phyloP scores from a whole-genome alignment of 108 stramenopile genomes.

The Fragilaria crotonensis region DNA sequence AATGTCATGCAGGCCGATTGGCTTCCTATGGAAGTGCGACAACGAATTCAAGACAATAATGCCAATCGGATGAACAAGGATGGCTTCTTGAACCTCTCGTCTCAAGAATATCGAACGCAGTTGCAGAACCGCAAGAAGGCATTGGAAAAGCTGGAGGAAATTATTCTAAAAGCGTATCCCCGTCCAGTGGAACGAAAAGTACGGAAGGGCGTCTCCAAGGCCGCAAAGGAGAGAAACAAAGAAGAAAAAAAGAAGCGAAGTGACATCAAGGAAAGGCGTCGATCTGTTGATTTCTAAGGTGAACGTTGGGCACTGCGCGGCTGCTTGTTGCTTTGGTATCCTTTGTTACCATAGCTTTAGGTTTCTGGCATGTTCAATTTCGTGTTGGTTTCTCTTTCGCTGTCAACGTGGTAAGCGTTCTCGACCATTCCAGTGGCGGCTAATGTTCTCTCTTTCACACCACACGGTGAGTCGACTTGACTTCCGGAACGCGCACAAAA shows the following conservation, averaged over 20 bases:
- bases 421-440: no score
- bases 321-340: no score
- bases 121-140: constrained; percentile 69
- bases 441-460: no score
- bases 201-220: constrained; percentile 50
- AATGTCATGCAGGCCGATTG: constrained; percentile 58
- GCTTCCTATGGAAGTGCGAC: constrained; percentile 77
- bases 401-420: no score
- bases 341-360: no score
- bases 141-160: constrained; percentile 60
- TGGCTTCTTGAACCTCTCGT: constrained; percentile 57
- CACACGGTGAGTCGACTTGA: no score
- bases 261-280: constrained; percentile 42
- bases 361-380: no score
- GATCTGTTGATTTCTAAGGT: constrained; percentile 56
- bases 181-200: constrained; percentile 71
- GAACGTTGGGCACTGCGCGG: no score
- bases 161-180: constrained; percentile 54
- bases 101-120: constrained; percentile 88
- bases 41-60: constrained; percentile 64
- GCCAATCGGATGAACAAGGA: constrained; percentile 76
- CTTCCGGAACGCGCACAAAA: no score
- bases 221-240: constrained; percentile 48
- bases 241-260: constrained; percentile 56
- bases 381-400: no score